A percentile compares a stretch with the other conserved stretches of the same genome.
Evolutionary conservation across 2,329 filamentous ascomycete species (phyloP).

Genomic region (Penicillium sp.): DNA sequence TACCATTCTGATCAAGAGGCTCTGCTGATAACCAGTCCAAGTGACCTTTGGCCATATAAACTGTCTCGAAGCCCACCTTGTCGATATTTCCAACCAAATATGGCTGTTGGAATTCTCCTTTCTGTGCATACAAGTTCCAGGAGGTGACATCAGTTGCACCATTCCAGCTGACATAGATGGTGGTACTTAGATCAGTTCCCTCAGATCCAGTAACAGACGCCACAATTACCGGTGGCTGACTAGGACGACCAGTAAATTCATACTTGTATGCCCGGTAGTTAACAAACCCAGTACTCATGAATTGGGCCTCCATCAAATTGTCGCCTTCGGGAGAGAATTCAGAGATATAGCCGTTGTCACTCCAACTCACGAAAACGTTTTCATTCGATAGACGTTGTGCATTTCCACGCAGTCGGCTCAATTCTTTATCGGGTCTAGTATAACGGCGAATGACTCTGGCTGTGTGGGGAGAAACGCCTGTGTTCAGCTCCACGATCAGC

Average conservation of each 20-base stretch:
- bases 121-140: conserved; percentile 37
- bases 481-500: conserved; percentile 31
- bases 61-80: conserved; percentile 44
- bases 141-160: conserved; percentile 39
- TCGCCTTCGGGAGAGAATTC: conserved; percentile 33
- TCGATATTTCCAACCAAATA: conserved; percentile 29
- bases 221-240: conserved; percentile 29
- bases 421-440: conserved; percentile 33
- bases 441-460: conserved; percentile 28
- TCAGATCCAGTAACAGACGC: conserved; percentile 29
- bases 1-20: conserved; percentile 31
- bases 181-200: conserved; percentile 22
- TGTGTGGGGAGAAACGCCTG: conserved; percentile 19
- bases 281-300: conserved; percentile 30
- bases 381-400: conserved; percentile 35
- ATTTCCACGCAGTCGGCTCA: conserved; percentile 36
- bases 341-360: conserved; percentile 32
- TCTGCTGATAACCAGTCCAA: conserved; percentile 37
- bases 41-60: conserved; percentile 35
- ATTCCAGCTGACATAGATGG: conserved; percentile 37
- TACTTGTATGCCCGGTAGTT: conserved; percentile 45
- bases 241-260: conserved; percentile 35
- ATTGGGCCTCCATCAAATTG: conserved; percentile 34
- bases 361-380: conserved; percentile 39
- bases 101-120: conserved; percentile 25